These are phyloP conservation scores for Xylaria sp. DNA, from an alignment of 2,329 filamentous ascomycete genomes.

Conservation along the genomic window DNA sequence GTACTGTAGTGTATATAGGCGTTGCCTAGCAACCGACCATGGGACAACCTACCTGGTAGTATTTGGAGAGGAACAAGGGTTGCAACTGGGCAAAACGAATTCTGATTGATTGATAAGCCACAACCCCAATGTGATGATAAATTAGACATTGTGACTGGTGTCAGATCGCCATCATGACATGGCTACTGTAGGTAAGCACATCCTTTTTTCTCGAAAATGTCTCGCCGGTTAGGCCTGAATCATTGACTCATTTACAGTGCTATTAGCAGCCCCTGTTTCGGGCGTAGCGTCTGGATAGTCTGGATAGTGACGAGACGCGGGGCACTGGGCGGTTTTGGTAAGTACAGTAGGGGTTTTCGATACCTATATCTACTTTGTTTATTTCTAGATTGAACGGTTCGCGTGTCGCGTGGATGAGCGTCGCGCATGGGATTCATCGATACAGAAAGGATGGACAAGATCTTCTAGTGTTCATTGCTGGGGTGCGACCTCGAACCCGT, in stretches of 20 bases:
- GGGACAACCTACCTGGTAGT: neutral
- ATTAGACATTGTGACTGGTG: neutral
- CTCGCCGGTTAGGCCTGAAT: neutral
- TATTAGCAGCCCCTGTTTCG: neutral
- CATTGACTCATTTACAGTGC: neutral
- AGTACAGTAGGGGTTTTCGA: neutral
- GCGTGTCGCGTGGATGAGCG: neutral
- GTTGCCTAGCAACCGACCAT: slow-evolving; percentile 38
- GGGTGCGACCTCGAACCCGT: slow-evolving; percentile 21
- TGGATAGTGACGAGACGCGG: slow-evolving; percentile 1
- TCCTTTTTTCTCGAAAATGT: neutral
- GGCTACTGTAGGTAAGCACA: neutral
- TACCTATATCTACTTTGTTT: neutral
- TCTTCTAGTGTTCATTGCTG: slow-evolving; percentile 13
- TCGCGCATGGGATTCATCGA: neutral
- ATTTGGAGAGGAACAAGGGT: slow-evolving; percentile 5
- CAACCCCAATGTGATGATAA: neutral
- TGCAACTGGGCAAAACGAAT: neutral
- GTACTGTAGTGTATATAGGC: neutral
- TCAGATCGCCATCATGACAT: neutral
- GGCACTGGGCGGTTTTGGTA: neutral
- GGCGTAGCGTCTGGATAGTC: neutral
- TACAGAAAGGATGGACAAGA: slow-evolving; percentile 4
- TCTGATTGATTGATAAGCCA: slow-evolving; percentile 4
- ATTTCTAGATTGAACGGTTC: neutral